phyloP scores from a whole-genome alignment of 768 basidiomycete genomes.

The Tricholoma bakamatsutake region DNA sequence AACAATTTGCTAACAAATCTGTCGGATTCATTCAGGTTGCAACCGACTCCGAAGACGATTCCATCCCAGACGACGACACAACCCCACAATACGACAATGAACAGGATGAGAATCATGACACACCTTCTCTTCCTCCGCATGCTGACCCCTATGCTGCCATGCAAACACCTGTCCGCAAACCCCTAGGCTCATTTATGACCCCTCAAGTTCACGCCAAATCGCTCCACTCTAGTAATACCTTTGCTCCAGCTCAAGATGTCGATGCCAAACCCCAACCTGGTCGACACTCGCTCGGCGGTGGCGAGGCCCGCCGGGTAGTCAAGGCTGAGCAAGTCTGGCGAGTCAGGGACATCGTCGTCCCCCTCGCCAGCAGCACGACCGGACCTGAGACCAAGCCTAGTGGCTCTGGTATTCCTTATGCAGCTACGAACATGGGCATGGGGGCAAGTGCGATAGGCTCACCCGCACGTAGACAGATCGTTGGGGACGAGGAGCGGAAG shows the following conservation, averaged over 20 bases:
- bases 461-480: conserved; percentile 11
- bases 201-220: conserved; percentile 35
- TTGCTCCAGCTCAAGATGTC: background rate
- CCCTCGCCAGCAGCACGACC: conserved; percentile 11
- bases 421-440: conserved; percentile 1
- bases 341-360: conserved; percentile 49
- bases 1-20: background rate
- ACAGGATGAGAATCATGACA: conserved; percentile 13
- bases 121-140: conserved; percentile 11
- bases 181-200: conserved; percentile 48
- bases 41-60: background rate
- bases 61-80: conserved; percentile 9
- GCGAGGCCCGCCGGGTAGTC: conserved; percentile 41
- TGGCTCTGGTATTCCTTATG: background rate
- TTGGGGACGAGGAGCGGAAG: conserved; percentile 45
- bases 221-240: background rate
- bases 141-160: conserved; percentile 15
- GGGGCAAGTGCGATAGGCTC: conserved; percentile 2
- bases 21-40: background rate
- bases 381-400: background rate
- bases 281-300: conserved; percentile 40
- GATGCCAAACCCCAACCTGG: conserved; percentile 4
- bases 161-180: conserved; percentile 22
- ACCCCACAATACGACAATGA: conserved; percentile 12
- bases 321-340: conserved; percentile 46